Percentiles rank a stretch among this genome's conserved stretches.
These are phyloP conservation scores for Brasenia schreberi DNA, from an alignment of 164 flowering plant genomes.

Conservation along the genomic window DNA sequence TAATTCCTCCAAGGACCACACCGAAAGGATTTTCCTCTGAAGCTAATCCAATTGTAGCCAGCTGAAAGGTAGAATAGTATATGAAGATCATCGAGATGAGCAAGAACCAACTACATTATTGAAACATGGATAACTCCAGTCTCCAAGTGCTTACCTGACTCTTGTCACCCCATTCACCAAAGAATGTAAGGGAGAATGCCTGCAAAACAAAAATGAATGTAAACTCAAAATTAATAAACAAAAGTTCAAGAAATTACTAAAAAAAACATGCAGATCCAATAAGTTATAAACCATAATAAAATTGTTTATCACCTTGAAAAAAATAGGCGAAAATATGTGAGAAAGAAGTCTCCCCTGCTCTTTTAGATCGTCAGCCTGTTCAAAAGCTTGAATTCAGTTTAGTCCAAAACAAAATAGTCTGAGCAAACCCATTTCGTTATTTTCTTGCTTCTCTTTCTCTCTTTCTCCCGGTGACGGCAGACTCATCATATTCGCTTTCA, in stretches of 20 bases:
- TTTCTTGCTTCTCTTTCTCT: too few relatives aligned
- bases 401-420: too few relatives aligned
- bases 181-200: slow-evolving; percentile 97
- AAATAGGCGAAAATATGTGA: slow-evolving; percentile 86
- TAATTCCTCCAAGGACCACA: slow-evolving; percentile 91
- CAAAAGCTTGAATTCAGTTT: slow-evolving; percentile 3
- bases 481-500: too few relatives aligned
- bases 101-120: background rate
- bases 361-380: slow-evolving; percentile 65
- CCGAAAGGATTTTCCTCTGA: slow-evolving; percentile 96
- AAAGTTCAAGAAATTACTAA: too few relatives aligned
- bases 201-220: slow-evolving; percentile 13
- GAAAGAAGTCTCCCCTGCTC: slow-evolving; percentile 48
- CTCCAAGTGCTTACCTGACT: slow-evolving; percentile 59
- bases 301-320: slow-evolving; percentile 53
- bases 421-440: too few relatives aligned
- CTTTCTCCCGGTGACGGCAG: too few relatives aligned
- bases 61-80: slow-evolving; percentile 26
- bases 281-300: too few relatives aligned
- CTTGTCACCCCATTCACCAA: slow-evolving; percentile 99
- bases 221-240: too few relatives aligned
- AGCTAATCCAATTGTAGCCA: slow-evolving; percentile 95
- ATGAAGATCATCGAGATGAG: background rate
- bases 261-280: too few relatives aligned
- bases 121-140: background rate